Evolutionary conservation across 2,329 filamentous ascomycete genomes (phyloP).

Genomic region (Colletotrichum sp.): DNA sequence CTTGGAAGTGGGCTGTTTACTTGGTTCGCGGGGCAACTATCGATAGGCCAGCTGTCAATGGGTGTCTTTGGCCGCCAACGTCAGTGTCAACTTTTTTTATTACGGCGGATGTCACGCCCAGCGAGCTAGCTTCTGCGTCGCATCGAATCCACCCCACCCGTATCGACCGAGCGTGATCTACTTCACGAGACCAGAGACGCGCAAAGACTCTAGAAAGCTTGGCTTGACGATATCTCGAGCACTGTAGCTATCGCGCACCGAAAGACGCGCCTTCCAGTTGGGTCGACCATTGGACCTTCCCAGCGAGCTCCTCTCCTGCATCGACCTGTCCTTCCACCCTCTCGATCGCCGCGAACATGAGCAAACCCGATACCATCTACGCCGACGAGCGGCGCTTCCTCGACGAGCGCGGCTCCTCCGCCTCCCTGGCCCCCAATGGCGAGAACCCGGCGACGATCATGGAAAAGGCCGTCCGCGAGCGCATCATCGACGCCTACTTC

Average conservation of each 20-base stretch:
- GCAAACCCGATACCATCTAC: slow-evolving; percentile 61
- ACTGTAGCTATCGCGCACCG: background rate
- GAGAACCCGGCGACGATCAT: slow-evolving; percentile 95
- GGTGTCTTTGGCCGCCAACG: background rate
- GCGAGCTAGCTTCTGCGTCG: background rate
- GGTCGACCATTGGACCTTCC: background rate
- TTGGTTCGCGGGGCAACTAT: slow-evolving; percentile 49
- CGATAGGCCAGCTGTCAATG: slow-evolving; percentile 38
- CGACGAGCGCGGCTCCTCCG: slow-evolving; percentile 86
- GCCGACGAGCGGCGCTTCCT: slow-evolving; percentile 84
- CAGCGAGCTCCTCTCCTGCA: background rate
- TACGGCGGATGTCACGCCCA: background rate
- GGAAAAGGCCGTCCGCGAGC: slow-evolving; percentile 94
- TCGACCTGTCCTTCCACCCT: background rate
- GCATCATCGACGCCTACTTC: slow-evolving; percentile 94
- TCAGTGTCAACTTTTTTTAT: slow-evolving; percentile 3
- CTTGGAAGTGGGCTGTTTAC: slow-evolving; percentile 21
- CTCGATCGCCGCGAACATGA: slow-evolving; percentile 28
- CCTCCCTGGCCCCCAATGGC: slow-evolving; percentile 78
- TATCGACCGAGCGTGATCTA: slow-evolving; percentile 3
- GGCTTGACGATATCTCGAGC: background rate
- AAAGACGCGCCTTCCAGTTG: background rate
- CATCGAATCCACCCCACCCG: background rate
- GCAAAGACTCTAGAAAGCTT: background rate
- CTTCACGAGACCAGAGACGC: background rate